Evolutionary conservation across 2,329 filamentous ascomycete species (phyloP).

Genomic region (Pseudogymnoascus sp.): DNA sequence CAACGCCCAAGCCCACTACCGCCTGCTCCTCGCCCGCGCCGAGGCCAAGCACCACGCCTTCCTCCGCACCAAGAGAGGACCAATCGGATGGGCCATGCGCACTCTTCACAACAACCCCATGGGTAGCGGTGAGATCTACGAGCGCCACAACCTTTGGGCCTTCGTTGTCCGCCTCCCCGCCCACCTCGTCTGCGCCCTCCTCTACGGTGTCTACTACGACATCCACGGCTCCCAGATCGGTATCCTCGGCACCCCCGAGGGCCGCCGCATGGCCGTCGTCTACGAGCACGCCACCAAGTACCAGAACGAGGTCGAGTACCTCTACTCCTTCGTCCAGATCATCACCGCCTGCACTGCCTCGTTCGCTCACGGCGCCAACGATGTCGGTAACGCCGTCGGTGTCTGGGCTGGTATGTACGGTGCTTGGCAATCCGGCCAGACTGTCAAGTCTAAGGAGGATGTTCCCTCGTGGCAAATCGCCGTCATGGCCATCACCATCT

Average conservation of each 20-base stretch:
- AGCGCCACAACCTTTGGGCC: slow-evolving; percentile 60
- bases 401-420: slow-evolving; percentile 64
- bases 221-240: slow-evolving; percentile 71
- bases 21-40: slow-evolving; percentile 50
- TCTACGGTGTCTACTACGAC: slow-evolving; percentile 75
- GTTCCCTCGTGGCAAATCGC: slow-evolving; percentile 73
- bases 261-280: slow-evolving; percentile 60
- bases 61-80: slow-evolving; percentile 54
- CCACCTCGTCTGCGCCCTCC: slow-evolving; percentile 49
- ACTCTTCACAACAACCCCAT: slow-evolving; percentile 65
- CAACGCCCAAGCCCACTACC: slow-evolving; percentile 47
- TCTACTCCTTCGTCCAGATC: slow-evolving; percentile 45
- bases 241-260: slow-evolving; percentile 63
- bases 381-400: slow-evolving; percentile 64
- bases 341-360: slow-evolving; percentile 43
- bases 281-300: slow-evolving; percentile 59
- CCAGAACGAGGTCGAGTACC: slow-evolving; percentile 61
- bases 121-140: slow-evolving; percentile 65
- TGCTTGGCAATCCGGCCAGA: slow-evolving; percentile 56
- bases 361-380: slow-evolving; percentile 63
- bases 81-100: slow-evolving; percentile 78
- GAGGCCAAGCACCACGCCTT: slow-evolving; percentile 53
- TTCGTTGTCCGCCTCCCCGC: slow-evolving; percentile 61
- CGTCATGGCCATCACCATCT: slow-evolving; percentile 56
- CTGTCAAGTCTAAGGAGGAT: slow-evolving; percentile 51